A percentile compares a stretch with the other conserved stretches of the same genome.
Conservation (phyloP, 768 basidiomycete species). For the Glaciozyma martinii region DNA sequence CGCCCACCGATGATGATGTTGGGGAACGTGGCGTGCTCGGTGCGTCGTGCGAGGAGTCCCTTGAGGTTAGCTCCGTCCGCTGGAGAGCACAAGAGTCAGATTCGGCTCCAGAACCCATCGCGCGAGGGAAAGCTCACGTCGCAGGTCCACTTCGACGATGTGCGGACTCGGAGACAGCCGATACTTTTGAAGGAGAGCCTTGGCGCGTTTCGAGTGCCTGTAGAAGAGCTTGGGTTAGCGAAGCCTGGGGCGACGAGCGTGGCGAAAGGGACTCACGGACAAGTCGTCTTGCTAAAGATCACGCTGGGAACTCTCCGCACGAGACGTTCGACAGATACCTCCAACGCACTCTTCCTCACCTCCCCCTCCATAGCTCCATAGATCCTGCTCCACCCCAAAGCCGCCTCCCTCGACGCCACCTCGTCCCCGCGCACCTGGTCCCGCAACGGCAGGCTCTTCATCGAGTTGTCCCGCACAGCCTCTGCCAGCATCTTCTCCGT, state of each 20-base stretch:
- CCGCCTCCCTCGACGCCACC: neutral
- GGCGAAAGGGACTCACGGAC: conserved; percentile 11
- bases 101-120: neutral
- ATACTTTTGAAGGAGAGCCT: neutral
- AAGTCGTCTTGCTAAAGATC: conserved; percentile 20
- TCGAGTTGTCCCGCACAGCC: neutral
- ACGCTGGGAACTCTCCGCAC: conserved; percentile 13
- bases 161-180: neutral
- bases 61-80: conserved; percentile 16
- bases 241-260: neutral
- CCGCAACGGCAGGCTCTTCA: conserved; percentile 6
- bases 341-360: conserved; percentile 21
- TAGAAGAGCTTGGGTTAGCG: fast-evolving
- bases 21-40: conserved; percentile 15
- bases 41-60: conserved; percentile 4
- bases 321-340: conserved; percentile 11
- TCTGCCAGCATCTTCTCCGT: conserved; percentile 1
- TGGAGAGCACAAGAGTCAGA: neutral
- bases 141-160: conserved; percentile 17
- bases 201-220: conserved; percentile 19
- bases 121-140: neutral
- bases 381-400: conserved; percentile 12
- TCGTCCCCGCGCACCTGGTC: conserved; percentile 10
- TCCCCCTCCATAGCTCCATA: conserved; percentile 1
- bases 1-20: conserved; percentile 21